Evolutionary conservation across 1,284 basidiomycete species (phyloP), one percentile per base, ranked within the genome.

Genomic region (Microbotryum violaceum): DNA sequence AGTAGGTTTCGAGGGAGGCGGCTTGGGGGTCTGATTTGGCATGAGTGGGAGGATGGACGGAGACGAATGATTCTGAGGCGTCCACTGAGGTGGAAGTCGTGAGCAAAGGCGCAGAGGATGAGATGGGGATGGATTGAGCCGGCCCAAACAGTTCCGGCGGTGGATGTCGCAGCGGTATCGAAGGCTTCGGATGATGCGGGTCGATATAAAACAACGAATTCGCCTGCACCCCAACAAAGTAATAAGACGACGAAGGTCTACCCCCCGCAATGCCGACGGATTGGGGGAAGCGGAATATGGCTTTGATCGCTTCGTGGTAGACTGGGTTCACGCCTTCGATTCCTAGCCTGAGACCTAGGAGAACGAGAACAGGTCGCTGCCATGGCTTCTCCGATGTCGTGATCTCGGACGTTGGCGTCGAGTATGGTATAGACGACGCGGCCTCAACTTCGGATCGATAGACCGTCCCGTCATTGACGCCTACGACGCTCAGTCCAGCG

Each of bases 181-280:
- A 81, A 0, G 89, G 83, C 8, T 92, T 83, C 0, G 91, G 82
- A 71, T 94, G 85, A 74, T 97, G 94, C 0, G 94, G 94, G 75
- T 98, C 94, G 54, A 97, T 87, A 74, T 97, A 98, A 76, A 97
- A 94, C 5, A 96, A 80, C 57, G 84, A 87, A 68, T 91, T 87
- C 4, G 85, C 87, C 74, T 97, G 94, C 0, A 85, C 83, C 16
- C 91, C 94, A 56, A 97, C 88, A 75, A 98, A 98, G 77, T 97
- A 98, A 75, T 97, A 97, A 0, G 91, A 97, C 0, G 91, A 94
- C 25, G 88, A 88, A 0, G 94, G 94, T 31, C 93, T 82, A 4
- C 94, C 94, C 51, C 94, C 94, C 0, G 93, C 91, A 63, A 97
- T 97, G 50, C 94, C 94, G 47, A 97, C 88, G 3, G 87, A 91